Evolutionary conservation across 2,329 filamentous ascomycete genomes (phyloP).

Genomic region (Fusarium irregulare): DNA sequence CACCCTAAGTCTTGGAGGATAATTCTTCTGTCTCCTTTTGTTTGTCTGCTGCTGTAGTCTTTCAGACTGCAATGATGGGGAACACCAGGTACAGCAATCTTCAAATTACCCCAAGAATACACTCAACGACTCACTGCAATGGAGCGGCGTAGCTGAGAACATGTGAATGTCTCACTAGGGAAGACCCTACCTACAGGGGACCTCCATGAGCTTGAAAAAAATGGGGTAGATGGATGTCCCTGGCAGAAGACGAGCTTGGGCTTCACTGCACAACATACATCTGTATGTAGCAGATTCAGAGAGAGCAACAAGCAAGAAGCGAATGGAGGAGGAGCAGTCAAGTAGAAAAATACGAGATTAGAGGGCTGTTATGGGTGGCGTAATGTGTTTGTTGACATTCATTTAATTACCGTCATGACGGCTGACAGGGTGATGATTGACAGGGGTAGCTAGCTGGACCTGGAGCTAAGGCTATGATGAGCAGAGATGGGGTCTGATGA

Average conservation of each 20-base stretch:
- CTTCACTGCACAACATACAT: background rate
- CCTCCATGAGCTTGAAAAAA: background rate
- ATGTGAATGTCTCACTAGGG: constrained; percentile 15
- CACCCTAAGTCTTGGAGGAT: background rate
- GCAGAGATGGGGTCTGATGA: constrained; percentile 24
- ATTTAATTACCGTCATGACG: constrained; percentile 21
- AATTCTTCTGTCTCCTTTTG: background rate
- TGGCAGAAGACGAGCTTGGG: background rate
- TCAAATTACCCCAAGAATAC: background rate
- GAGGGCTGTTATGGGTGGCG: constrained; percentile 6
- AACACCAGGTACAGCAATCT: background rate
- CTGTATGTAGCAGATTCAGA: background rate
- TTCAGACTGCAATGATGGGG: background rate
- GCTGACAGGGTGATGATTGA: constrained; percentile 34
- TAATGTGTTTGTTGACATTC: constrained; percentile 31
- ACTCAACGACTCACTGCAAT: background rate
- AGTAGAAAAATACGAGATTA: background rate
- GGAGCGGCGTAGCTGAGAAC: constrained; percentile 4
- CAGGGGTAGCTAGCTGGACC: constrained; percentile 20
- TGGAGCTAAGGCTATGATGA: constrained; percentile 22
- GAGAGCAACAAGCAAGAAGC: background rate
- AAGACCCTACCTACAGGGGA: constrained; percentile 1
- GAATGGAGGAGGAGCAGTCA: background rate
- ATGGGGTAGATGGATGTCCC: background rate
- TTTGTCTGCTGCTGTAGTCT: background rate